phyloP scores from a whole-genome alignment of 225 moss, liverwort and hornwort genomes.

The Neckera pumila region DNA sequence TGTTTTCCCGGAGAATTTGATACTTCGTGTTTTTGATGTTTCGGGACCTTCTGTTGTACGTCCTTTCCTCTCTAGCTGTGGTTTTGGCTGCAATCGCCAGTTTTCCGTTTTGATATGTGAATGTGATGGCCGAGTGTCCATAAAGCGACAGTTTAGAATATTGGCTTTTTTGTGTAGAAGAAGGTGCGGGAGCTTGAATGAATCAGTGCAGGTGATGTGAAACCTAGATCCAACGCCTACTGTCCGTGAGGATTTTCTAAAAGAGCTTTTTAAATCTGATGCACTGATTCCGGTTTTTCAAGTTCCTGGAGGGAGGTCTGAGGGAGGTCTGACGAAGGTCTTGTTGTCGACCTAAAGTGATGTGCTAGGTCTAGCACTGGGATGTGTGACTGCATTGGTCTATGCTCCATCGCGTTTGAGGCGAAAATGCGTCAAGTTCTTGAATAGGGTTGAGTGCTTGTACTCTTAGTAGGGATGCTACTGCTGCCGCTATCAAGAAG shows the following conservation, averaged over 20 bases:
- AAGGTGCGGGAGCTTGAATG: not conserved
- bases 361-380: not conserved
- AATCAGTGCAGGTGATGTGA: conserved; percentile 3
- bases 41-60: no score
- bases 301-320: not conserved
- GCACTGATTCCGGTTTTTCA: not conserved
- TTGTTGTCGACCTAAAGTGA: no score
- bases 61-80: no score
- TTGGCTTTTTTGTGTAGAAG: not conserved
- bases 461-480: not conserved
- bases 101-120: not conserved
- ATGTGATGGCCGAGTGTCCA: not conserved
- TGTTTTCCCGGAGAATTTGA: no score
- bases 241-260: conserved; percentile 3
- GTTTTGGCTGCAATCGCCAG: not conserved
- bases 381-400: not conserved
- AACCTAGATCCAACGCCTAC: conserved; percentile 15
- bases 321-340: not conserved
- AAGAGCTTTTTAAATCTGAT: conserved; percentile 24
- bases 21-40: no score
- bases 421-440: not conserved
- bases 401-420: not conserved
- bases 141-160: not conserved
- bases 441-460: not conserved
- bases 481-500: no score